These are phyloP conservation scores for Saxispiralis lemnorum DNA, from an alignment of 495 filamentous ascomycete genomes.

Conservation along the genomic window DNA sequence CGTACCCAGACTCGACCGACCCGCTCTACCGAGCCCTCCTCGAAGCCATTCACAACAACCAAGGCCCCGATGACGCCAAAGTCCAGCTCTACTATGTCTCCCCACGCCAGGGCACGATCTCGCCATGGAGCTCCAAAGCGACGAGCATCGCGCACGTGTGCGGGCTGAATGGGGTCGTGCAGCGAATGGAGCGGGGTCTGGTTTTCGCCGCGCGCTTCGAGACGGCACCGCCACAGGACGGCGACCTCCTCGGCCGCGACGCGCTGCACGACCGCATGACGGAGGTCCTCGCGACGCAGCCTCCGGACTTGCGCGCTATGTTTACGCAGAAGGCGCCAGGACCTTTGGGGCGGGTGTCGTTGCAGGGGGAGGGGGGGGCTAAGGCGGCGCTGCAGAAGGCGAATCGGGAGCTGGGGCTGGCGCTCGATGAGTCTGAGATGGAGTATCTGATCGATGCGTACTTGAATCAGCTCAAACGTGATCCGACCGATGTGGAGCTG, in stretches of 20 bases:
- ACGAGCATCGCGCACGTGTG: constrained; percentile 90
- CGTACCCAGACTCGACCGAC: constrained; percentile 28
- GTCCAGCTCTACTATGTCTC: constrained; percentile 44
- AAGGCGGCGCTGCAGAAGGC: constrained; percentile 58
- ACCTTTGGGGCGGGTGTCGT: constrained; percentile 52
- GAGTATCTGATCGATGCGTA: constrained; percentile 84
- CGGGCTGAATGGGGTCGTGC: constrained; percentile 50
- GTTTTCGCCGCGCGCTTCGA: constrained; percentile 47
- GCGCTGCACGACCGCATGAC: constrained; percentile 87
- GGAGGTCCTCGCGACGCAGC: constrained; percentile 44
- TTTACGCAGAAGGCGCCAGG: constrained; percentile 60
- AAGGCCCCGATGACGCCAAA: constrained; percentile 28
- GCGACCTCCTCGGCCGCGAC: constrained; percentile 45
- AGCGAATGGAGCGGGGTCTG: constrained; percentile 76
- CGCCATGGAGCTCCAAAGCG: constrained; percentile 92
- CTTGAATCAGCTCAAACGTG: constrained; percentile 46
- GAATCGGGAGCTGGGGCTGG: constrained; percentile 66
- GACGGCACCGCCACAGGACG: constrained; percentile 24
- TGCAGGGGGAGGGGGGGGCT: constrained; percentile 45
- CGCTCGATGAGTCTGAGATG: constrained; percentile 74
- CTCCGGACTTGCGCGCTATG: constrained; percentile 53
- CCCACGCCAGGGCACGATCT: constrained; percentile 68
- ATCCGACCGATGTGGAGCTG: constrained; percentile 79
- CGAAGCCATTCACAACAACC: constrained; percentile 19
- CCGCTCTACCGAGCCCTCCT: constrained; percentile 19